phyloP scores from a whole-genome alignment of 495 filamentous ascomycete genomes.

The Apodospora peruviana region DNA sequence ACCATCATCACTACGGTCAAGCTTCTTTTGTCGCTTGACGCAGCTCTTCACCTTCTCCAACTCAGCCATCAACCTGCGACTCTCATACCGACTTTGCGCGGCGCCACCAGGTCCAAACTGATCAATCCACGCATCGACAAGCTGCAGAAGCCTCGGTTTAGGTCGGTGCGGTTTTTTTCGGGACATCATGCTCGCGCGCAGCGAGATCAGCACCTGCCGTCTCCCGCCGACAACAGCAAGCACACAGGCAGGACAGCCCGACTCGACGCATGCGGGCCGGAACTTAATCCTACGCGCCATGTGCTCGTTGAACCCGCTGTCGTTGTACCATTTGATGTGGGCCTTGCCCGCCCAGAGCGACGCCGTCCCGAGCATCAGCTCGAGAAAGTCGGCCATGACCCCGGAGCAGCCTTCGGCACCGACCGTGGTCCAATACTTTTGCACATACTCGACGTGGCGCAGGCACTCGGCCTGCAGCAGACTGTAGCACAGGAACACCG shows the following conservation, averaged over 20 bases:
- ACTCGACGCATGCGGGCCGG: constrained; percentile 20
- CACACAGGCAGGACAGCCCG: constrained; percentile 42
- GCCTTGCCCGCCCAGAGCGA: too few relatives aligned
- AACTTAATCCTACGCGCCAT: constrained; percentile 11
- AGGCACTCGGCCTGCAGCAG: neutral
- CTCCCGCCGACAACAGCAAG: constrained; percentile 37
- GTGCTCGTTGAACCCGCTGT: constrained; percentile 17
- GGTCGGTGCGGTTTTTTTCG: constrained; percentile 17
- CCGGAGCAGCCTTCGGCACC: neutral
- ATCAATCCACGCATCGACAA: constrained; percentile 42
- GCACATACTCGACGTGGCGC: neutral
- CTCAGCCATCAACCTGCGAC: too few relatives aligned
- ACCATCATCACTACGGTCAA: too few relatives aligned
- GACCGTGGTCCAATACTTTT: neutral
- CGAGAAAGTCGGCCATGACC: neutral
- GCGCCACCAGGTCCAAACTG: too few relatives aligned
- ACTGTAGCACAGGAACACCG: neutral
- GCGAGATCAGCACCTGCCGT: constrained; percentile 24
- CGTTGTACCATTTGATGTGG: too few relatives aligned
- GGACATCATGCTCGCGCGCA: constrained; percentile 30
- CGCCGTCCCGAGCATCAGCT: too few relatives aligned
- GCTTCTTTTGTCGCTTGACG: too few relatives aligned
- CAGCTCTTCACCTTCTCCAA: too few relatives aligned
- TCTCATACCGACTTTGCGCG: too few relatives aligned
- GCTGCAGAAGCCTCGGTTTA: constrained; percentile 23